These are phyloP conservation scores for Phycomyces blakesleeanus DNA, from an alignment of 192 early-diverging fungal species.

Conservation along the genomic window DNA sequence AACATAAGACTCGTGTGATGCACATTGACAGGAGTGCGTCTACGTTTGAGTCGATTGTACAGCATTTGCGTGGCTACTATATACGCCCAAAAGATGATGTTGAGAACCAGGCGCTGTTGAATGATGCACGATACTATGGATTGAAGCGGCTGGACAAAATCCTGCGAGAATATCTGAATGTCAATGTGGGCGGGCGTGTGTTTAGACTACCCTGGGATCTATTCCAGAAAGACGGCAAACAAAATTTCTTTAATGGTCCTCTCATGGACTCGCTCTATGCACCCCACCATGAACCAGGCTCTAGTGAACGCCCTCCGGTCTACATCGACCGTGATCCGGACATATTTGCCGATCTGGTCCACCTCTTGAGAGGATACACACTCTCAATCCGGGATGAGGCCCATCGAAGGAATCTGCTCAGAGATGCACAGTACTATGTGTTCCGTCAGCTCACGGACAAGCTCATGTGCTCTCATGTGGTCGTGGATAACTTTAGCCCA, in stretches of 20 bases:
- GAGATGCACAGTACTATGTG: constrained; percentile 49
- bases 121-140: constrained; percentile 45
- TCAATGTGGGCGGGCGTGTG: constrained; percentile 52
- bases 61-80: constrained; percentile 53
- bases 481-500: constrained; percentile 39
- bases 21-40: constrained; percentile 52
- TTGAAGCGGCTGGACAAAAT: constrained; percentile 34
- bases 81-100: constrained; percentile 40
- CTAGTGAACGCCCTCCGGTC: constrained; percentile 18
- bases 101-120: constrained; percentile 37
- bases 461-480: constrained; percentile 29
- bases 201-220: constrained; percentile 47
- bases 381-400: constrained; percentile 50
- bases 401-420: constrained; percentile 51
- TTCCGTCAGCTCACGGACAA: constrained; percentile 38
- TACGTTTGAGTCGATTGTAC: constrained; percentile 49
- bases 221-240: constrained; percentile 39
- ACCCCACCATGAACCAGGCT: constrained; percentile 9
- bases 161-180: constrained; percentile 38
- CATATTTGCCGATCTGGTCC: constrained; percentile 49
- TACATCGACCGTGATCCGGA: constrained; percentile 51
- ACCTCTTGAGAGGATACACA: constrained; percentile 53
- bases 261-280: constrained; percentile 24
- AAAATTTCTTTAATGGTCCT: constrained; percentile 39
- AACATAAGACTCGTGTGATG: constrained; percentile 21